Percentiles rank a stretch among this genome's conserved stretches.
Conservation (phyloP, 176 grass and related monocot genomes). For the Lolium rigidum region DNA sequence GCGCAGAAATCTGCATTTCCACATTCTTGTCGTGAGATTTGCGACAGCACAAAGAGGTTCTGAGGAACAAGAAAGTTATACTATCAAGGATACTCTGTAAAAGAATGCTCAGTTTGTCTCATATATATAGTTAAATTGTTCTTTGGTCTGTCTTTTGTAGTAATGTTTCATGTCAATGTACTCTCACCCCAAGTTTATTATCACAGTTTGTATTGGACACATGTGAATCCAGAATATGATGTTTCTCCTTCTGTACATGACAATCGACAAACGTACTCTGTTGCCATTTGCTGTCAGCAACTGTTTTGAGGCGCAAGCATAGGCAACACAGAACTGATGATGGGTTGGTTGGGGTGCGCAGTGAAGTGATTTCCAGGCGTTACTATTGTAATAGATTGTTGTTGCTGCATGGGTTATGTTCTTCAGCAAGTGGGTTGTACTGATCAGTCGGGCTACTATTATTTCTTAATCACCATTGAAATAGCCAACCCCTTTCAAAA, state of each 20-base stretch:
- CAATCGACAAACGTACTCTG: neutral
- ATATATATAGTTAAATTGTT: neutral
- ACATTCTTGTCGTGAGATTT: constrained; percentile 17
- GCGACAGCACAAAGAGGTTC: constrained; percentile 23
- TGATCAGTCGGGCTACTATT: no score
- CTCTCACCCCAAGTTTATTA: neutral
- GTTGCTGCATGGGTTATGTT: no score
- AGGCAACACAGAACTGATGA: no score
- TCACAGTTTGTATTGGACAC: neutral
- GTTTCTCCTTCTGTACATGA: neutral
- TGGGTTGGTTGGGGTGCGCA: no score
- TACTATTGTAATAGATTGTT: no score
- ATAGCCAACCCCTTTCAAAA: no score
- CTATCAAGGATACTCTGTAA: constrained; percentile 11
- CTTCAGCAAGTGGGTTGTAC: no score
- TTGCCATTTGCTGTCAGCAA: neutral
- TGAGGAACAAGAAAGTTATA: constrained; percentile 1
- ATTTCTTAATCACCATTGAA: no score
- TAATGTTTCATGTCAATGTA: neutral
- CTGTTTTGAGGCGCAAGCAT: no score
- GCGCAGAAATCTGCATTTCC: constrained; percentile 40
- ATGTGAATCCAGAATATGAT: neutral
- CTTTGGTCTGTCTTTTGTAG: neutral
- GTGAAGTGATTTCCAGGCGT: no score
- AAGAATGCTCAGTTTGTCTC: neutral